A percentile compares a stretch with the other conserved stretches of the same genome.
These are phyloP conservation scores for Breynia disticha DNA, from an alignment of 441 rosid genomes.

Conservation along the genomic window DNA sequence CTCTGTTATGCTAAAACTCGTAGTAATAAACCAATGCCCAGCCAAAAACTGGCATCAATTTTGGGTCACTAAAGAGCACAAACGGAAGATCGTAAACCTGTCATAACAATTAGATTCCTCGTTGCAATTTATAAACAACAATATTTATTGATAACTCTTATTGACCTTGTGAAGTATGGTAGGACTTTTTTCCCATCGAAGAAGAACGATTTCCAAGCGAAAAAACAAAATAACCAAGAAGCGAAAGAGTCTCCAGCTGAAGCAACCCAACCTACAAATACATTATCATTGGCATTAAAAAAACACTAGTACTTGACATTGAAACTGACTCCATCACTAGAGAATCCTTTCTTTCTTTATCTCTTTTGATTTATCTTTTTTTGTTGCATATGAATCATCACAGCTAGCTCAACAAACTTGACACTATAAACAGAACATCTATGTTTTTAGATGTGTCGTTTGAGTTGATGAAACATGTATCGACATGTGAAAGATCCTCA, in stretches of 20 bases:
- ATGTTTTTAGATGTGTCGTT: too few species aligned
- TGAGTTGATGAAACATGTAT: too few species aligned
- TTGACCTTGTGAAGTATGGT: constrained; percentile 83
- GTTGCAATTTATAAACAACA: constrained; percentile 1
- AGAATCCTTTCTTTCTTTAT: too few species aligned
- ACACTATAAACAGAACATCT: too few species aligned
- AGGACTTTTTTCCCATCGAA: constrained; percentile 78
- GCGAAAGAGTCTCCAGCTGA: constrained; percentile 56
- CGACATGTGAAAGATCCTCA: too few species aligned
- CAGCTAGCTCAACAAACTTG: too few species aligned
- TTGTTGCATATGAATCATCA: too few species aligned
- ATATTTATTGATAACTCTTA: not conserved
- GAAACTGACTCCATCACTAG: too few species aligned
- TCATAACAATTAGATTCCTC: constrained; percentile 19
- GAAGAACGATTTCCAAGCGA: constrained; percentile 70
- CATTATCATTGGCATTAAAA: not conserved
- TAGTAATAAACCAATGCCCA: constrained; percentile 59
- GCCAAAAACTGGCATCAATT: constrained; percentile 60
- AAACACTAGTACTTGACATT: too few species aligned
- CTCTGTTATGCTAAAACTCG: constrained; percentile 62
- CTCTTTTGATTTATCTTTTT: too few species aligned
- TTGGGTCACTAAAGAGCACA: constrained; percentile 65
- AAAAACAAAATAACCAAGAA: constrained; percentile 67
- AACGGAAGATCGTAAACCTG: constrained; percentile 84
- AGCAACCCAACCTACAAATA: constrained; percentile 56